phyloP scores from a whole-genome alignment of 345 rosid genomes.

The Anastatica hierochuntica region DNA sequence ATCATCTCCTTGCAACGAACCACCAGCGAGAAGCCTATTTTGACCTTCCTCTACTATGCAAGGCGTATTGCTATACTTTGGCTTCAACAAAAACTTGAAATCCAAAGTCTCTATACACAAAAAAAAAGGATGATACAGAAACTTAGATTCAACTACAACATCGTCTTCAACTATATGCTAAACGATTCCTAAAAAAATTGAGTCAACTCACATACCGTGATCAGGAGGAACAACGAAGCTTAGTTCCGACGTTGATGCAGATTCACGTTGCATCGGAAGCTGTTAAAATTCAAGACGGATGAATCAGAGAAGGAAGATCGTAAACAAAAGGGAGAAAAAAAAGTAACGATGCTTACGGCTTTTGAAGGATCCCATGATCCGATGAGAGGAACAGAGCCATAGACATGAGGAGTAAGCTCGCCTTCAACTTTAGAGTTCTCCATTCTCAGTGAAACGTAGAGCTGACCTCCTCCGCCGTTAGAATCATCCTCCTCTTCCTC shows the following conservation, averaged over 20 bases:
- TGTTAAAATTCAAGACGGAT: slow-evolving; percentile 7
- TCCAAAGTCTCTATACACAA: slow-evolving; percentile 67
- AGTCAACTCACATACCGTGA: slow-evolving; percentile 44
- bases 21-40: slow-evolving; percentile 57
- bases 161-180: not conserved
- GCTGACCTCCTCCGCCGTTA: slow-evolving; percentile 73
- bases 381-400: slow-evolving; percentile 81
- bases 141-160: not conserved
- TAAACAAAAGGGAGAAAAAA: no score
- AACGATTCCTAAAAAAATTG: not conserved
- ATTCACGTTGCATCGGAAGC: slow-evolving; percentile 89
- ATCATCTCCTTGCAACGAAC: slow-evolving; percentile 72
- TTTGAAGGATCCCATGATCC: slow-evolving; percentile 95
- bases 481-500: slow-evolving; percentile 55
- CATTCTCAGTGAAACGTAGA: slow-evolving; percentile 82
- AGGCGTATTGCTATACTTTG: slow-evolving; percentile 49
- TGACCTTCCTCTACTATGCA: slow-evolving; percentile 89
- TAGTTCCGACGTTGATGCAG: slow-evolving; percentile 78
- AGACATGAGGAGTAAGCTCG: slow-evolving; percentile 86
- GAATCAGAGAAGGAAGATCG: not conserved
- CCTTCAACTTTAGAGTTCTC: slow-evolving; percentile 70
- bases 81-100: slow-evolving; percentile 96
- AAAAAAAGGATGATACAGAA: not conserved
- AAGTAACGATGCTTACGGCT: slow-evolving; percentile 43
- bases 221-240: slow-evolving; percentile 97